These are phyloP conservation scores for Delonix regia DNA, from an alignment of 306 rosid species.

Conservation along the genomic window DNA sequence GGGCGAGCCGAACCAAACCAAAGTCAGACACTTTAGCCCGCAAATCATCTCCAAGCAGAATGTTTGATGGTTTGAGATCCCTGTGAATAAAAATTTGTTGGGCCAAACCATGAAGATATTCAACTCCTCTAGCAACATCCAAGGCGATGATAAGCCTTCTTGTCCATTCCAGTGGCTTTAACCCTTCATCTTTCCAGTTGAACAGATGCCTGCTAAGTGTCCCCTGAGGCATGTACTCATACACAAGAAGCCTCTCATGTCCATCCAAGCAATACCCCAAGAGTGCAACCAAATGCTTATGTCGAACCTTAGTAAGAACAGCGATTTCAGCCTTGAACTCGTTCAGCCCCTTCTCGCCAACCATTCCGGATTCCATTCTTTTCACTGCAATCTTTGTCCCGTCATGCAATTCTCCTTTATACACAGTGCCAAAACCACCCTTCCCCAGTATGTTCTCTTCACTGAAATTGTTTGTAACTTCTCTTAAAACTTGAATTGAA, in stretches of 20 bases:
- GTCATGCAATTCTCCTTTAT: slow-evolving; percentile 82
- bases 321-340: slow-evolving; percentile 86
- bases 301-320: slow-evolving; percentile 88
- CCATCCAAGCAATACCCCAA: slow-evolving; percentile 93
- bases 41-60: slow-evolving; percentile 87
- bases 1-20: slow-evolving; percentile 95
- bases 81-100: slow-evolving; percentile 86
- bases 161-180: slow-evolving; percentile 80
- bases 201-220: slow-evolving; percentile 67
- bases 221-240: slow-evolving; percentile 91
- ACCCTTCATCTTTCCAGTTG: slow-evolving; percentile 58
- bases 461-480: slow-evolving; percentile 72
- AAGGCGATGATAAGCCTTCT: slow-evolving; percentile 76
- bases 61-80: slow-evolving; percentile 94
- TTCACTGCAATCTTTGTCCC: slow-evolving; percentile 95
- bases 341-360: slow-evolving; percentile 62
- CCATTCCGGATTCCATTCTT: slow-evolving; percentile 78
- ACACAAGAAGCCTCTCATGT: slow-evolving; percentile 85
- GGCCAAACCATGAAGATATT: slow-evolving; percentile 82
- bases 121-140: slow-evolving; percentile 94
- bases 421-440: slow-evolving; percentile 90
- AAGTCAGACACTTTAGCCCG: slow-evolving; percentile 93
- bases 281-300: slow-evolving; percentile 80
- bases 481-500: slow-evolving; percentile 69
- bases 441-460: slow-evolving; percentile 66